Evolutionary conservation across 2,329 filamentous ascomycete species (phyloP), one percentile per base, ranked within the genome.

Genomic region (Aotearoamyces nothofagi): DNA sequence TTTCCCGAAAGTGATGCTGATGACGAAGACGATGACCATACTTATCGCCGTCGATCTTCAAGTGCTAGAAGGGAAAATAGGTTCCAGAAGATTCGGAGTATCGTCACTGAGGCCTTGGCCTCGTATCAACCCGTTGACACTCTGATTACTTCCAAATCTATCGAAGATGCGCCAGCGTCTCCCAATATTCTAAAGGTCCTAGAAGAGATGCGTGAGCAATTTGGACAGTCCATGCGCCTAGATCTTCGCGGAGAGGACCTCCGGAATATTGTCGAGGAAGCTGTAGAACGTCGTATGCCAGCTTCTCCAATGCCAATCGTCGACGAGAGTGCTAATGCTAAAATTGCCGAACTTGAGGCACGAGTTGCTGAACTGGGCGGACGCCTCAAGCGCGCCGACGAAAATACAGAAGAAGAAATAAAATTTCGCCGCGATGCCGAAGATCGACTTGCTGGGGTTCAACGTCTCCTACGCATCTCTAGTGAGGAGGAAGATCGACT

Each of bases 1-100:
- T 46, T 66, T 3, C 63, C 69, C 26, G 74, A 92, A 34, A 94
- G 87, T 48, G 90, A 96, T 54, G 87, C 90, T 8, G 87, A 96
- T 49, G 86, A 92, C 38, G 84, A 93, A 16, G 86, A 92, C 39
- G 84, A 93, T 13, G 80, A 67, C 22, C 58, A 56, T 20, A 44
- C 76, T 32, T 36, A 56, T 34, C 56, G 63, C 37, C 63, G 71
- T 47, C 74, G 81, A 29, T 78, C 79, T 5, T 64, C 75, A 41
- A 94, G 86, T 41, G 82, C 84, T 11, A 68, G 70, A 33, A 69
- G 76, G 36, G 83, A 92, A 46, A 75, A 76, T 43, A 82, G 72
- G 42, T 53, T 86, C 43, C 84, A 94, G 33, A 83, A 87, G 50
- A 82, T 98, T 39, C 77, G 76, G 30, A 58, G 61, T 14, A 69